These are phyloP conservation scores for Verruconis gallopava DNA, from an alignment of 2,329 filamentous ascomycete species.

Conservation along the genomic window DNA sequence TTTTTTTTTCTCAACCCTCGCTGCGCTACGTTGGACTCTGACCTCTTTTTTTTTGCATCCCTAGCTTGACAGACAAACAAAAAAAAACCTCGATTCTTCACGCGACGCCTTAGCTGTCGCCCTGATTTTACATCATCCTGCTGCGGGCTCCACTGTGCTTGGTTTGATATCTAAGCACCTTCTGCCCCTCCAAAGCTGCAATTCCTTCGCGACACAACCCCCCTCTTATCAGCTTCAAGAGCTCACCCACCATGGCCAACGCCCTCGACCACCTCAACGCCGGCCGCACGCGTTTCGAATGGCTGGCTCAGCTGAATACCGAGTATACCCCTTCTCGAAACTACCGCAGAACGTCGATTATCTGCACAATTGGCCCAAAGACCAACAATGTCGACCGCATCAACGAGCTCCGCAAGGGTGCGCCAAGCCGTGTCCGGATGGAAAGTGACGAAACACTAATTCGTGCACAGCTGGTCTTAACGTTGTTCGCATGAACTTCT, in stretches of 20 bases:
- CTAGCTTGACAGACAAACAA: too few relatives aligned
- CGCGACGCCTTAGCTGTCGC: too few relatives aligned
- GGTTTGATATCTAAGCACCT: too few relatives aligned
- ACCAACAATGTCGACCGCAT: constrained; percentile 97
- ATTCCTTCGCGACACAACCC: too few relatives aligned
- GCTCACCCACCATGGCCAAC: constrained; percentile 42
- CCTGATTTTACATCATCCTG: too few relatives aligned
- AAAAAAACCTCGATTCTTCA: neutral
- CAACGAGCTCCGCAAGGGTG: constrained; percentile 71
- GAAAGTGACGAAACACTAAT: constrained; percentile 10
- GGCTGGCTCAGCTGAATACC: constrained; percentile 72
- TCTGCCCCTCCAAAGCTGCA: too few relatives aligned
- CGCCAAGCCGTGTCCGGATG: constrained; percentile 10
- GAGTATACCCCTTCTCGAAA: constrained; percentile 76
- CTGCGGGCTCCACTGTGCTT: too few relatives aligned
- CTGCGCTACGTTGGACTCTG: too few relatives aligned
- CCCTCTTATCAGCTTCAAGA: neutral
- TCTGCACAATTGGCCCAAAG: constrained; percentile 98
- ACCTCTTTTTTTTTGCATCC: too few relatives aligned
- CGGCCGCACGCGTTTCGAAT: constrained; percentile 59
- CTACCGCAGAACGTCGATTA: constrained; percentile 94
- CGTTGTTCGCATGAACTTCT: constrained; percentile 99
- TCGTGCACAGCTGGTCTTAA: constrained; percentile 63
- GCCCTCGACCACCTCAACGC: constrained; percentile 72
- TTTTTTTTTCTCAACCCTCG: too few relatives aligned